Conservation (phyloP, 202 grass and related monocot species). For the Sporobolus alterniflorus region DNA sequence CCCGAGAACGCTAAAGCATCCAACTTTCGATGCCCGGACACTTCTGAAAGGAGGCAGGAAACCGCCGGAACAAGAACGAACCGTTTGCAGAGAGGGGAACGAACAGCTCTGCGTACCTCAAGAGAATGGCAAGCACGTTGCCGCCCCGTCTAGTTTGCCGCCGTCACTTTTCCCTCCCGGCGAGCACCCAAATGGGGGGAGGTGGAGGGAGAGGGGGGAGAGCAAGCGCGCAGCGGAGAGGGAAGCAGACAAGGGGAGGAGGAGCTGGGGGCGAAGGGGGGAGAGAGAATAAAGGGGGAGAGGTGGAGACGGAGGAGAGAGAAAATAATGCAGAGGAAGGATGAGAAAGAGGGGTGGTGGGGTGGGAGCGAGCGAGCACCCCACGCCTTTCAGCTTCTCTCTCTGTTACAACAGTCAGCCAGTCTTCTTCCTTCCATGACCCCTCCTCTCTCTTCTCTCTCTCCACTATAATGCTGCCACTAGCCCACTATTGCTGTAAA, state of each 20-base stretch:
- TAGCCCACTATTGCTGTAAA: too few species aligned
- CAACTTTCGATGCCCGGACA: neutral
- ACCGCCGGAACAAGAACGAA: neutral
- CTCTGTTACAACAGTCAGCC: too few species aligned
- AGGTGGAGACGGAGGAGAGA: neutral
- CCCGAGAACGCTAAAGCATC: conserved; percentile 17
- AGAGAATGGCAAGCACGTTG: conserved; percentile 11
- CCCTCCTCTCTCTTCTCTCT: too few species aligned
- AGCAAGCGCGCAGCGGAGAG: neutral
- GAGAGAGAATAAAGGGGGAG: too few species aligned
- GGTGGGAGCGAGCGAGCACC: too few species aligned
- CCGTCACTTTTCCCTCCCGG: neutral
- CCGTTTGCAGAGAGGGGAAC: too few species aligned
- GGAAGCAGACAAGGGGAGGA: neutral
- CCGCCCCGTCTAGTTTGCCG: neutral
- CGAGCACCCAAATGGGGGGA: conserved; percentile 14
- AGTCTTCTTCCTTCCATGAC: too few species aligned
- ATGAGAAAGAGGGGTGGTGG: too few species aligned
- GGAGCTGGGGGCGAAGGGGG: conserved; percentile 22
- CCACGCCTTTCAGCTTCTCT: too few species aligned
- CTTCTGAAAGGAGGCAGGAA: neutral
- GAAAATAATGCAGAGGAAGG: conserved; percentile 11
- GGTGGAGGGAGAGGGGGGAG: neutral
- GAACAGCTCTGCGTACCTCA: neutral
- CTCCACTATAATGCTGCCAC: too few species aligned